Evolutionary conservation across 768 basidiomycete species (phyloP), one percentile per base, ranked within the genome.

Genomic region (Auriscalpium orientale): DNA sequence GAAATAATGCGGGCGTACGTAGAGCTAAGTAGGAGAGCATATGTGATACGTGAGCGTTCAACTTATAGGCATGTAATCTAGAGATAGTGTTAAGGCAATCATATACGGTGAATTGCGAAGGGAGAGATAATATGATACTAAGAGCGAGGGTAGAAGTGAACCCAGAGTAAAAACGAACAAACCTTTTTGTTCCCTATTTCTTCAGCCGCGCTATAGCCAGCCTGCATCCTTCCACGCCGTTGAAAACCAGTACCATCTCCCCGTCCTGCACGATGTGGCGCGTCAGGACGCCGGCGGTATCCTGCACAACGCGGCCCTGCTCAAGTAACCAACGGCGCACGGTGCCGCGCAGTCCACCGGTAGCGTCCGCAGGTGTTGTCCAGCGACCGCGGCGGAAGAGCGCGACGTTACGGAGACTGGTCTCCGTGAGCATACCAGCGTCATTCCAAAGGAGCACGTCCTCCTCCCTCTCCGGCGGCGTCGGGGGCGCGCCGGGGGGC

Each of bases 341-440:
- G 37, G 88, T 82, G 16, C 89, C 90, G 4, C 78, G 70, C n/a
- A 91, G 76, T 63, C 89, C 89, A 18, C 89, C 89, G 18, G 79
- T 78, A 2, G 71, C 67, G 12, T 74, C 64, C 3, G 77, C 61
- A 20, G 89, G 89, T 1, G 89, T 90, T 54, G 87, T 59, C 90
- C 90, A 92, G 10, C 55, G 62, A 2, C 67, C 66, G 3, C 65
- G 64, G 12, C 85, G 81, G 60, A 76, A 79, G 57, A 91, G 79
- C 1, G 88, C 86, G 52, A 91, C 69, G 61, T 91, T 92, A 67
- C 77, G 83, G 47, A 87, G 81, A 34, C 84, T 81, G 1, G 85
- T 74, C 65, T 92, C 89, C 46, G 77, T 87, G 53, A 88, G 65
- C 16, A 72, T 64, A 2, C 70, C 70, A 2, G 72, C 65, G 0